Evolutionary conservation across 306 rosid species (phyloP).

Genomic region (Castanea mollissima): DNA sequence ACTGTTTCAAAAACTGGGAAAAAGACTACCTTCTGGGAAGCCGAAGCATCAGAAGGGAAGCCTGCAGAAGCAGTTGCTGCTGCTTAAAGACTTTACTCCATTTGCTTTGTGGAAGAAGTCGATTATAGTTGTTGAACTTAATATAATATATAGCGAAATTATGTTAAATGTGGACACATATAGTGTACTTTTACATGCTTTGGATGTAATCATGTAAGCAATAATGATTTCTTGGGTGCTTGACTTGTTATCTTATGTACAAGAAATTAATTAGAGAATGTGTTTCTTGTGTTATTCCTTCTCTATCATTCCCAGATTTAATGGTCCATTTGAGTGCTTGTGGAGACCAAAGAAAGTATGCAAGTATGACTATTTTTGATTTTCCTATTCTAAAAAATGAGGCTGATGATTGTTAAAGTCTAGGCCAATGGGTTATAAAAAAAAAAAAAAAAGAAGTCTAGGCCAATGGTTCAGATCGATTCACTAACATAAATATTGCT

Average conservation of each 20-base stretch:
- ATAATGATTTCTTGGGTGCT: constrained; percentile 18
- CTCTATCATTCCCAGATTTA: no score
- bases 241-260: constrained; percentile 12
- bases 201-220: constrained; percentile 11
- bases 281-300: no score
- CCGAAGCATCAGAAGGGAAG: constrained; percentile 32
- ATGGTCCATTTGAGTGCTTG: no score
- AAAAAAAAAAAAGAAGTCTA: no score
- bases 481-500: no score
- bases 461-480: no score
- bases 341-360: no score
- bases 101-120: constrained; percentile 18
- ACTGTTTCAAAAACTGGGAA: constrained; percentile 88
- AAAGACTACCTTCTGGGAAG: constrained; percentile 66
- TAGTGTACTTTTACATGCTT: constrained; percentile 19
- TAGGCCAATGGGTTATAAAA: no score
- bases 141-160: not conserved
- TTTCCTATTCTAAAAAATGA: no score
- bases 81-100: constrained; percentile 28
- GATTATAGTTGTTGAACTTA: constrained; percentile 9
- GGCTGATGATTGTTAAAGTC: no score
- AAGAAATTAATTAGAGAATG: no score
- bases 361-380: no score
- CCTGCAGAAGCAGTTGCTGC: constrained; percentile 49
- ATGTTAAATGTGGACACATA: constrained; percentile 17